These are phyloP conservation scores for Mycocentrospora acerina DNA, from an alignment of 2,329 filamentous ascomycete genomes.

Conservation along the genomic window DNA sequence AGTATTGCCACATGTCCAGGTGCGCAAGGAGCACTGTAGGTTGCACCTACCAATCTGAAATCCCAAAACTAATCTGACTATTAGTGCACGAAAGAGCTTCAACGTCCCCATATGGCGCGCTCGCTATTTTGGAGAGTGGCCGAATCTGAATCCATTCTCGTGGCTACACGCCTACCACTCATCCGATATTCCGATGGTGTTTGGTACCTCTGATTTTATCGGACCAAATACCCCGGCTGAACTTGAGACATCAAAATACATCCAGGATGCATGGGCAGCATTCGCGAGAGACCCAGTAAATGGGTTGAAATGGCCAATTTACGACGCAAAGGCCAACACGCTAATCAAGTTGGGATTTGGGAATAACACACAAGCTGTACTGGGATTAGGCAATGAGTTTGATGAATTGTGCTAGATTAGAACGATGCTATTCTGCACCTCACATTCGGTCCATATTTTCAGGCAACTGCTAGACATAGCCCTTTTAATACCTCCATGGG, in stretches of 20 bases:
- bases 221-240: conserved; percentile 24
- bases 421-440: neutral
- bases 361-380: conserved; percentile 31
- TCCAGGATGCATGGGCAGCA: conserved; percentile 32
- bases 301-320: conserved; percentile 19
- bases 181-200: conserved; percentile 27
- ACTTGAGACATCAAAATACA: conserved; percentile 27
- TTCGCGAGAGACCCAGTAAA: conserved; percentile 34
- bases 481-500: too few species aligned
- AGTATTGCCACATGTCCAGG: conserved; percentile 16
- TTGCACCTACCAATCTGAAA: neutral
- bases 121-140: conserved; percentile 21
- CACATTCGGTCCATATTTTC: too few species aligned
- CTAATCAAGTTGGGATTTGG: conserved; percentile 20
- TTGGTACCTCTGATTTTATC: conserved; percentile 22
- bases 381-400: conserved; percentile 28
- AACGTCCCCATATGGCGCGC: conserved; percentile 19
- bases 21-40: conserved; percentile 15
- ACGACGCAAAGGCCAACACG: conserved; percentile 14
- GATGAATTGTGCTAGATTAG: conserved; percentile 14
- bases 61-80: neutral
- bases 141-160: conserved; percentile 19
- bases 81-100: conserved; percentile 14
- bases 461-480: too few species aligned
- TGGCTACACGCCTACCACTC: conserved; percentile 27